These are phyloP conservation scores for Claviceps capensis DNA, from an alignment of 2,329 filamentous ascomycete species.

Conservation along the genomic window DNA sequence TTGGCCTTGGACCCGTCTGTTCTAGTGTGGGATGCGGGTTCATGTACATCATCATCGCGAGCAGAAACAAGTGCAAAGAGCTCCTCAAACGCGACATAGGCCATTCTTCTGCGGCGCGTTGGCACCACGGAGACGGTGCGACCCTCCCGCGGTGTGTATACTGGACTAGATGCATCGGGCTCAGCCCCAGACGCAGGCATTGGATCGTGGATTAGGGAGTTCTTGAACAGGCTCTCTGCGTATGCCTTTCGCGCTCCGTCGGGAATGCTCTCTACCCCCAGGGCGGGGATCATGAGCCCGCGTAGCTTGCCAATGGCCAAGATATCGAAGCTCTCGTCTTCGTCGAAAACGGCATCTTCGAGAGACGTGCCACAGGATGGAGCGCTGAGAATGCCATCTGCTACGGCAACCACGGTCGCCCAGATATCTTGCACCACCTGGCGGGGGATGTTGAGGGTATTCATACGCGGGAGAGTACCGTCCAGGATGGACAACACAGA, in stretches of 20 bases:
- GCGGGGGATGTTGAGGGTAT: constrained; percentile 31
- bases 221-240: constrained; percentile 62
- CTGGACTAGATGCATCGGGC: constrained; percentile 42
- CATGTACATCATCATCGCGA: constrained; percentile 9
- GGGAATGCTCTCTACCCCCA: constrained; percentile 53
- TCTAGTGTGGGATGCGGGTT: not conserved
- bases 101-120: constrained; percentile 55
- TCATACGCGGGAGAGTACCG: constrained; percentile 48
- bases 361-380: constrained; percentile 37
- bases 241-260: constrained; percentile 57
- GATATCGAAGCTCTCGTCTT: constrained; percentile 75
- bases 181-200: constrained; percentile 33
- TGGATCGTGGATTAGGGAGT: constrained; percentile 64
- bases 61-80: constrained; percentile 55
- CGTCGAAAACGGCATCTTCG: constrained; percentile 33
- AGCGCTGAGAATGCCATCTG: constrained; percentile 56
- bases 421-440: constrained; percentile 48
- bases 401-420: constrained; percentile 50
- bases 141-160: constrained; percentile 55
- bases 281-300: constrained; percentile 56
- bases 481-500: constrained; percentile 55
- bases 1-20: not conserved
- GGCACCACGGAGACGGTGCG: constrained; percentile 56
- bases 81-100: constrained; percentile 68
- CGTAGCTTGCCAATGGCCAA: constrained; percentile 55